Evolutionary conservation across 495 filamentous ascomycete species (phyloP), one percentile per base, ranked within the genome.

Genomic region (Ascobolus immersus): DNA sequence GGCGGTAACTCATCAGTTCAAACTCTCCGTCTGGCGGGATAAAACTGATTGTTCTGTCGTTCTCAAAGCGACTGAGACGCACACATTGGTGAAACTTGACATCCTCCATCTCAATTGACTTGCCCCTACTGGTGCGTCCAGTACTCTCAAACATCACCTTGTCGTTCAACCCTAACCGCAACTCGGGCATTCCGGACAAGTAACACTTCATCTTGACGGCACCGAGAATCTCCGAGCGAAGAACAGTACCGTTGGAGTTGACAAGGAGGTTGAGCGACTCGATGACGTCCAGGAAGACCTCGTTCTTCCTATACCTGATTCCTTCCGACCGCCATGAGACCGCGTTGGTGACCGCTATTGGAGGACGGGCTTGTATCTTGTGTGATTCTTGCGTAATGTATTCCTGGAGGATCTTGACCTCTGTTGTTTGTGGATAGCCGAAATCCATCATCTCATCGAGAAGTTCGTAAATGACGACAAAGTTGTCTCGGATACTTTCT

Each of bases 381-480:
- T 94, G 89, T 35, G 79, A 90, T 59, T 99, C 89, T 60, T 99
- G 89, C 20, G 89, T 99, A 55, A 99, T 99, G 59, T 93, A 93
- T 62, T 99, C 89, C 59, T 94, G 89, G 39, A 99, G 60, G 51
- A 99, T 99, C 65, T 99, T 99, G 56, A 67, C 80, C 55, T 99
- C 89, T 34, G 89, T 99, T 14, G 89, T 99, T 55, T 99, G 89
- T 12, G 89, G 89, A 54, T 99, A 92, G 32, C 89, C 89, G 58
- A 94, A 99, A 54, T 99, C 89, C 89, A 99, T 99, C 89, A 99
- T 99, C 59, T 99, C 89, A 52, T 99, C 89, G 41, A 99, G 67
- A 34, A 99, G 57, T 56, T 99, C 89, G 61, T 99, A 99, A 47
- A 99, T 99, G 47, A 99, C 67, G 53, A 99, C 89, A 45, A 94